Conservation (phyloP, 2,329 filamentous ascomycete species). For the Cordyceps militaris region DNA sequence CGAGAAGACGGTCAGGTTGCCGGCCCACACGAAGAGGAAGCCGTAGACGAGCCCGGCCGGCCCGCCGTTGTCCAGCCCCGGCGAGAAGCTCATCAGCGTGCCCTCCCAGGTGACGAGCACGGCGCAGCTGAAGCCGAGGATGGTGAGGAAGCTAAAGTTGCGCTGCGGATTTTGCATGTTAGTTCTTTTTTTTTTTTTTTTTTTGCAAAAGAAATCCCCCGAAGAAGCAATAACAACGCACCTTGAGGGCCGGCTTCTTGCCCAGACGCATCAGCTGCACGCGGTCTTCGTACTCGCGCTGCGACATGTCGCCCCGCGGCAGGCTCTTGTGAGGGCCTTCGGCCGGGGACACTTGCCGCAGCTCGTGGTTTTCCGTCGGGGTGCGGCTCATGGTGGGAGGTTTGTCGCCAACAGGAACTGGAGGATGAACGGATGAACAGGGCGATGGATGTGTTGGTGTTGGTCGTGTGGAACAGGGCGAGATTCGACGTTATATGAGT, state of each 20-base stretch:
- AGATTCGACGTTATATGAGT: not conserved
- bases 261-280: conserved; percentile 11
- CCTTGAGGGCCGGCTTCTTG: conserved; percentile 10
- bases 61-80: conserved; percentile 41
- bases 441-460: not conserved
- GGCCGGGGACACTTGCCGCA: not conserved
- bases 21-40: conserved; percentile 40
- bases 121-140: conserved; percentile 46
- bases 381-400: not conserved
- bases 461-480: not conserved
- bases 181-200: not conserved
- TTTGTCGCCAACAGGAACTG: not conserved
- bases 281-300: conserved; percentile 8
- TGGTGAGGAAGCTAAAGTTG: conserved; percentile 43
- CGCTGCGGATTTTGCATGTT: conserved; percentile 22
- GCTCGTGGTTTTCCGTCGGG: conserved; percentile 1
- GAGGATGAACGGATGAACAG: not conserved
- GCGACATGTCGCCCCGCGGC: not conserved
- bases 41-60: conserved; percentile 47
- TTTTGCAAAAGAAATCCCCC: not conserved
- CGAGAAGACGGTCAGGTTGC: conserved; percentile 36
- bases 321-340: not conserved
- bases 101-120: conserved; percentile 48
- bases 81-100: conserved; percentile 26
- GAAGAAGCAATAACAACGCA: not conserved